phyloP scores from a whole-genome alignment of 768 basidiomycete species.

The Pleurotus giganteus region DNA sequence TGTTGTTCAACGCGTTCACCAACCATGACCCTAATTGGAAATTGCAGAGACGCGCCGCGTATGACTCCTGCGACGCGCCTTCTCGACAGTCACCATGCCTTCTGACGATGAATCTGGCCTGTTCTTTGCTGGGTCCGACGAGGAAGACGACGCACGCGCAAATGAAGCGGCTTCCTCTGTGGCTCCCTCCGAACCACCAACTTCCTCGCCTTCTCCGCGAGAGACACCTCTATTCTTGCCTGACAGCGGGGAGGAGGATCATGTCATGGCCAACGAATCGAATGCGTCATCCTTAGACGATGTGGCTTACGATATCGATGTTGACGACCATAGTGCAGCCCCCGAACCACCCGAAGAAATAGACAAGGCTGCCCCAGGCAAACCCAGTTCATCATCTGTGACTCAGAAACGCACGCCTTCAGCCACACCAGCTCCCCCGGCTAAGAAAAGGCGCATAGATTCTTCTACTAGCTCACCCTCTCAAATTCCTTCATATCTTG shows the following conservation, averaged over 20 bases:
- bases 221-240: constrained; percentile 29
- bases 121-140: constrained; percentile 65
- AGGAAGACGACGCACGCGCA: constrained; percentile 36
- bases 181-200: constrained; percentile 9
- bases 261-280: not conserved
- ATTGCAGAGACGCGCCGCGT: constrained; percentile 24
- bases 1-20: constrained; percentile 39
- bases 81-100: constrained; percentile 22
- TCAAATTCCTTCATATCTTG: constrained; percentile 49
- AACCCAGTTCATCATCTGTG: constrained; percentile 35
- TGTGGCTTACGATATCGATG: constrained; percentile 11
- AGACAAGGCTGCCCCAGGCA: constrained; percentile 34
- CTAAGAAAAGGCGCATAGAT: constrained; percentile 55
- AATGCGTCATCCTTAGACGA: not conserved
- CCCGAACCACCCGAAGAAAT: constrained; percentile 26
- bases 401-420: constrained; percentile 15
- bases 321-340: constrained; percentile 19
- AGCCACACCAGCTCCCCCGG: constrained; percentile 28
- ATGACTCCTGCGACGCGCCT: constrained; percentile 10
- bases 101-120: constrained; percentile 31
- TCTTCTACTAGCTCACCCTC: constrained; percentile 18
- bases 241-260: constrained; percentile 32
- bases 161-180: constrained; percentile 16
- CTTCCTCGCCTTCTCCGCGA: constrained; percentile 15
- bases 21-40: constrained; percentile 14